Base-by-base conservation (phyloP, 192 early-diverging fungal genomes). In the Coemansia sp. region DNA sequence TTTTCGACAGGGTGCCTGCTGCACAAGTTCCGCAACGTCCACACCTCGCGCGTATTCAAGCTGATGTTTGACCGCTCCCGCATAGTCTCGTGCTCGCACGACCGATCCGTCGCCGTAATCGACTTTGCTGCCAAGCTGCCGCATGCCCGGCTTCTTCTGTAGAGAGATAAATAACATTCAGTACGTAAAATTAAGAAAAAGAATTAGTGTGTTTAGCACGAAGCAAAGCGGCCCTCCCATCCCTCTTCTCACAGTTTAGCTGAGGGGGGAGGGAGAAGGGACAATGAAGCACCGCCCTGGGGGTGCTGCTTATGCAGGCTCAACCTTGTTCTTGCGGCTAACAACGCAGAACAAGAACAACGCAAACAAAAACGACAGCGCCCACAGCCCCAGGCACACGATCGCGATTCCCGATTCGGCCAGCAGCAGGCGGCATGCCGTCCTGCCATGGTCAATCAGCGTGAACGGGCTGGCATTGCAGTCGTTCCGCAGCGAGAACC, bases 21-120 rank as follows among this genome's bases (percentile, higher is more conserved):
- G 0, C 72, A 76, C 42, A 80, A 76, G 31, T 58, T 88, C 51
- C 72, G 68, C 23, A 80, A 83, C 47, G 73, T 68, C 26, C 84
- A 86, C 69, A 76, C 79, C n/a, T 81, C 80, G 54, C 67, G 82
- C 11, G 87, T 96, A 2, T 89, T 93, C 57, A 90, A 92, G 60
- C 58, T 96, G 7, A 86, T 87, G 65, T 91, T 92, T 58, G 87
- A 88, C 61, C 81, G 82, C 37, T 83, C 88, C 26, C 87, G 85
- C 54, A 92, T 96, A 26, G 85, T 96, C 6, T 88, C 87, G 32
- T 90, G 90, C 56, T 87, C 85, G n/a, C 85, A 88, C 39, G 83
- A 84, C 48, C 83, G 84, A 31, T 71, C 74, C 2, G 49, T 77
- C 6, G 55, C 69, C 5, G 60, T 77, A 18, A 60, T 67, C 28